Evolutionary conservation across 192 early-diverging fungal species (phyloP).

Genomic region (Umbelopsis isabellina): DNA sequence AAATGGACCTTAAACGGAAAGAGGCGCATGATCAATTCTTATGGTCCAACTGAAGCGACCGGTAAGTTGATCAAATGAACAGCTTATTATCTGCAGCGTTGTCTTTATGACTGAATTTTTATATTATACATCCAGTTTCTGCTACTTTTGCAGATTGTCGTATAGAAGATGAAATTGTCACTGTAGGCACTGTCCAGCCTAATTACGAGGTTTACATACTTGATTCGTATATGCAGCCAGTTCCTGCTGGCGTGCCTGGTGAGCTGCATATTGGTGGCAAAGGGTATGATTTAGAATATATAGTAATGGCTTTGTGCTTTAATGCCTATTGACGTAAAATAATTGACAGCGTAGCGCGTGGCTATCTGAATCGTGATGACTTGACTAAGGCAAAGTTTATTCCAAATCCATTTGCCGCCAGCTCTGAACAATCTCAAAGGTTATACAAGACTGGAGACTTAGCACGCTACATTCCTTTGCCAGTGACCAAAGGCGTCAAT

Average conservation of each 20-base stretch:
- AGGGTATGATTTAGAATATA: neutral
- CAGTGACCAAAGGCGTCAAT: constrained; percentile 21
- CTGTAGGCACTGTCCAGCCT: constrained; percentile 24
- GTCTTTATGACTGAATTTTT: neutral
- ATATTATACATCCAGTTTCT: neutral
- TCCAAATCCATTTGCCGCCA: constrained; percentile 25
- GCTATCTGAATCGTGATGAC: constrained; percentile 50
- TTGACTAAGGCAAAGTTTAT: constrained; percentile 40
- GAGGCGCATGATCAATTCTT: constrained; percentile 4
- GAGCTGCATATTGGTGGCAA: constrained; percentile 48
- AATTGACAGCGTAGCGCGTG: constrained; percentile 33
- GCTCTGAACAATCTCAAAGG: neutral
- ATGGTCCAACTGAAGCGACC: constrained; percentile 24
- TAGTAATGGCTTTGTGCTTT: neutral
- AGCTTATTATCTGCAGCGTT: too few relatives aligned
- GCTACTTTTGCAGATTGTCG: neutral
- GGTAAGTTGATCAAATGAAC: neutral
- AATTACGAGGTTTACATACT: constrained; percentile 31
- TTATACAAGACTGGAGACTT: constrained; percentile 8
- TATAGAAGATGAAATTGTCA: neutral
- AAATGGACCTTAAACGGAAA: constrained; percentile 7
- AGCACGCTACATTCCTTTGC: neutral
- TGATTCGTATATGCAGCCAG: constrained; percentile 21
- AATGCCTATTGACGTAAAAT: neutral
- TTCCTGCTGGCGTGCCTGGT: constrained; percentile 45